These are phyloP conservation scores for Pseudocercospora pini-densiflorae DNA, from an alignment of 2,329 filamentous ascomycete species.

Conservation along the genomic window DNA sequence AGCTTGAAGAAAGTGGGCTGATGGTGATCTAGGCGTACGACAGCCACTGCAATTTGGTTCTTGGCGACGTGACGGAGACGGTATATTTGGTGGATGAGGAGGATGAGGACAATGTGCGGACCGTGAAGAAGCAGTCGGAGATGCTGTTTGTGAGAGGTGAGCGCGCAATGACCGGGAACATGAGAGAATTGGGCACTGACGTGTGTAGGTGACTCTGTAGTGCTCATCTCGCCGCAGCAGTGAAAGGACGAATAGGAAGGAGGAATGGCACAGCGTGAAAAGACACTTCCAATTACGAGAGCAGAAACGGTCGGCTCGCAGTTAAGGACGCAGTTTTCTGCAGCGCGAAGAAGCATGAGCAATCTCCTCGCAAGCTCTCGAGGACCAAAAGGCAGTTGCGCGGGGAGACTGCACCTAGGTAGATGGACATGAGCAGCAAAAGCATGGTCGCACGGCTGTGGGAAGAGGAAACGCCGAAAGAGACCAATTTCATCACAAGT, in stretches of 20 bases:
- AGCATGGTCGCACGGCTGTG: background rate
- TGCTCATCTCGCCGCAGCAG: slow-evolving; percentile 51
- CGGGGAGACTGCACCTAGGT: background rate
- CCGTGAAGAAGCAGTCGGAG: slow-evolving; percentile 94
- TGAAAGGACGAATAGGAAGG: background rate
- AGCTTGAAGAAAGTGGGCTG: slow-evolving; percentile 10
- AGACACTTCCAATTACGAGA: background rate
- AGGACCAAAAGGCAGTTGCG: background rate
- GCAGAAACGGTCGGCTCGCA: no score
- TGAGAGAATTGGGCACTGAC: background rate
- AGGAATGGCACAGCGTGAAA: background rate
- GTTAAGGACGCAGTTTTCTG: no score
- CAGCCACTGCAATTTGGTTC: slow-evolving; percentile 94
- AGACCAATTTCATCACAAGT: background rate
- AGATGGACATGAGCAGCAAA: background rate
- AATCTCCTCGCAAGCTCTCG: background rate
- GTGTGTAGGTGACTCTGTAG: slow-evolving; percentile 54
- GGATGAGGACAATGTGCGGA: slow-evolving; percentile 78
- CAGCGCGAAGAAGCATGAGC: background rate
- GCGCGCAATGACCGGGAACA: slow-evolving; percentile 33
- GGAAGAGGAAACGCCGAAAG: background rate
- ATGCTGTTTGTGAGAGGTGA: slow-evolving; percentile 98
- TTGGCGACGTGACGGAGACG: slow-evolving; percentile 96
- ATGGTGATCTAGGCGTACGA: slow-evolving; percentile 78
- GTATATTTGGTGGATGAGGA: slow-evolving; percentile 93